A percentile compares a stretch with the other conserved stretches of the same genome.
These are phyloP conservation scores for Trichomonas tenax DNA, from an alignment of 208 protist species.

Conservation along the genomic window DNA sequence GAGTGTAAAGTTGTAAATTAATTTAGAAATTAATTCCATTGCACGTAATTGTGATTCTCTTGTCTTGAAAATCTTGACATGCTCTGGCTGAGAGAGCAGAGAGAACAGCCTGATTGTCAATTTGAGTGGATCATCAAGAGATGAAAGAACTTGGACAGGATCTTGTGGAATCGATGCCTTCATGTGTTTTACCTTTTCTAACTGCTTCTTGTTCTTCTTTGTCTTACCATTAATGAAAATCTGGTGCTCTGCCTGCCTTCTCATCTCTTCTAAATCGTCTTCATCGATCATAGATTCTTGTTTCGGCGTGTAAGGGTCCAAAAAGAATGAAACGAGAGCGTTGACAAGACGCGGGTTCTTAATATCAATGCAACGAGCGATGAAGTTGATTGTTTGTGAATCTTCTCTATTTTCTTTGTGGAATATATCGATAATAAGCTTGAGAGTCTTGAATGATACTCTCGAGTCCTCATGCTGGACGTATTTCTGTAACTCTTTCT, in stretches of 20 bases:
- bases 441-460: not conserved
- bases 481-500: not conserved
- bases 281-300: not conserved
- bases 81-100: not conserved
- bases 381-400: not conserved
- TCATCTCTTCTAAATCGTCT: not conserved
- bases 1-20: not conserved
- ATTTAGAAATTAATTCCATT: not conserved
- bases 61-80: not conserved
- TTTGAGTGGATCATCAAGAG: not conserved
- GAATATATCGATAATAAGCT: constrained; percentile 11
- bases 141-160: not conserved
- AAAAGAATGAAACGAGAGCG: not conserved
- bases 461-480: not conserved
- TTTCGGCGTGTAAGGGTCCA: not conserved
- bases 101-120: not conserved
- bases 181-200: not conserved
- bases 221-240: not conserved
- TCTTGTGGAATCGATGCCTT: not conserved
- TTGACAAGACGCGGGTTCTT: not conserved
- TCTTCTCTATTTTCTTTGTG: constrained; percentile 20
- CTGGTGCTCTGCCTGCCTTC: not conserved
- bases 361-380: not conserved
- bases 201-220: not conserved
- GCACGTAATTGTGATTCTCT: not conserved